phyloP scores from a whole-genome alignment of 768 basidiomycete species.

The Russula sp. region DNA sequence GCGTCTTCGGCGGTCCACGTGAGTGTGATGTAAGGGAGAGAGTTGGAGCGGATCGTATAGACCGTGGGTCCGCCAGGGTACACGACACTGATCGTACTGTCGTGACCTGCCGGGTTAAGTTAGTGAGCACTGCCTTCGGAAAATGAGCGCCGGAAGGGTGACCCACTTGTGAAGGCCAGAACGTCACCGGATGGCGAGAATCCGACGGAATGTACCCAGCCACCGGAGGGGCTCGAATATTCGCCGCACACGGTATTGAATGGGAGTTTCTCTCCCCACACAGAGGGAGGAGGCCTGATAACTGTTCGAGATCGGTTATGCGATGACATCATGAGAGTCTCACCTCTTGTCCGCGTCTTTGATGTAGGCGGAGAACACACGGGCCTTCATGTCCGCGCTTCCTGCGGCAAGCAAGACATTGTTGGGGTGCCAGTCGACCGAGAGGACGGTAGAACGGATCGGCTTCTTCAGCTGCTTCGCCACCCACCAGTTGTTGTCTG shows the following conservation, averaged over 20 bases:
- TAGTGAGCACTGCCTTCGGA: slow-evolving; percentile 12
- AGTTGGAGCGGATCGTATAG: slow-evolving; percentile 66
- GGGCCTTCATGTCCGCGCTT: slow-evolving; percentile 96
- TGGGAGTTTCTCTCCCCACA: slow-evolving; percentile 98
- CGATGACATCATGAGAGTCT: slow-evolving; percentile 20
- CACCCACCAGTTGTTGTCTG: slow-evolving; percentile 99
- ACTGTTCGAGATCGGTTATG: neutral
- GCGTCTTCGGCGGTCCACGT: slow-evolving; percentile 79
- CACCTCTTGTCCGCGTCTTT: slow-evolving; percentile 95
- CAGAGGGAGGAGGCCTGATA: slow-evolving; percentile 71
- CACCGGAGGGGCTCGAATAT: slow-evolving; percentile 81
- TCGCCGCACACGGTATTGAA: slow-evolving; percentile 98
- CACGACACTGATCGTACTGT: slow-evolving; percentile 88
- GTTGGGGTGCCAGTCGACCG: slow-evolving; percentile 98
- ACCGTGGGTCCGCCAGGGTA: slow-evolving; percentile 77
- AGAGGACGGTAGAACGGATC: slow-evolving; percentile 88
- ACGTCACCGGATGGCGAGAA: slow-evolving; percentile 97
- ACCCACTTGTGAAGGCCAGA: slow-evolving; percentile 88
- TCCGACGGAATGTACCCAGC: slow-evolving; percentile 94
- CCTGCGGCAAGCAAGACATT: slow-evolving; percentile 96
- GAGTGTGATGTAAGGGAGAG: slow-evolving; percentile 79
- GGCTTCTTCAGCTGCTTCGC: slow-evolving; percentile 97
- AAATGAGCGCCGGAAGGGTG: neutral
- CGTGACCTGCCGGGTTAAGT: slow-evolving; percentile 60
- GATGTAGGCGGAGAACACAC: slow-evolving; percentile 97